Base-by-base conservation (phyloP, 2,329 filamentous ascomycete species). In the Penicillium sp. region DNA sequence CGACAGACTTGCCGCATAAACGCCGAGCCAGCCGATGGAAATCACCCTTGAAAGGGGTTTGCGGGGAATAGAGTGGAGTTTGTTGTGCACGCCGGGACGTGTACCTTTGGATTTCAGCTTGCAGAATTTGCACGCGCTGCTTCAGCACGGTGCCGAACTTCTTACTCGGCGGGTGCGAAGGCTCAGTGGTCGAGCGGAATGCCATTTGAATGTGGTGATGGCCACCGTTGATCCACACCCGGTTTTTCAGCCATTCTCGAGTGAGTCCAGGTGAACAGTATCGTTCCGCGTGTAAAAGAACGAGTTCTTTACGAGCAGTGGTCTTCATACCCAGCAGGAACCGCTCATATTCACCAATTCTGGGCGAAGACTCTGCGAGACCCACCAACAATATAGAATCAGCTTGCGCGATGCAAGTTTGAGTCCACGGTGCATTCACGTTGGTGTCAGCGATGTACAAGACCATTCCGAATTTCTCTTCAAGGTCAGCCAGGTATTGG, bases 121-220 rank as follows among this genome's bases (percentile, higher is more conserved):
- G 93, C 4, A 98, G 69, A 6, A 93, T 89, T 67, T 98, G 91
- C 5, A 98, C 93, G 32, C 90, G 77, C 63, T 96, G 87, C 67
- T 96, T 97, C 53, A 98, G 73, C 0, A 85, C 88, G 4, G 85
- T 86, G 1, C 91, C 89, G 15, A 95, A 84, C 45, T 85, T 84
- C 59, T 88, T 88, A 1, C 81, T 78, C 13, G 83, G 83, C 19
- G 84, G 80, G 61, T 89, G 84, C 0, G 86, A 81, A 3, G 89
- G 87, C 56, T 95, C 84, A 1, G 84, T 74, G 40, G 86, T 84
- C 3, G 84, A 78, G 34, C 85, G 81, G 67, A 93, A 91, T 0
- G 86, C 79, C 93, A 98, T 97, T 62, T 98, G 93, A 12, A 98
- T 87, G 60, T 98, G 93, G 64, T 95, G 93, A 66, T 98, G 94